Evolutionary conservation across 495 filamentous ascomycete genomes (phyloP).

Genomic region (Penicillium soppii): DNA sequence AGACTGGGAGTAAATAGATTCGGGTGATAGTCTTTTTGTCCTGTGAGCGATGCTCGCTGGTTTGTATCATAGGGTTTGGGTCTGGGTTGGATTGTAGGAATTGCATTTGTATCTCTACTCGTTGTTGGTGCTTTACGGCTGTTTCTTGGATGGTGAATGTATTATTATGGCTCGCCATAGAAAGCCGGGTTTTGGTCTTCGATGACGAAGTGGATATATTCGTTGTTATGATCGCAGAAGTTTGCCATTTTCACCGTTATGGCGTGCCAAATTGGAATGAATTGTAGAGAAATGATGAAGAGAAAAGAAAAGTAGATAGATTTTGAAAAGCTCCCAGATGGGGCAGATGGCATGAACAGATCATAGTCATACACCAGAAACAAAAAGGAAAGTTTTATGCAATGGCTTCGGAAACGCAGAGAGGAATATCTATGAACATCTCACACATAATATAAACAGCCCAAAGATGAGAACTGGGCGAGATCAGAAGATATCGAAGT

Average conservation of each 20-base stretch:
- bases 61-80: slow-evolving; percentile 2
- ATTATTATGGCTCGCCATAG: too few species aligned
- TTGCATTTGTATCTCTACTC: background rate
- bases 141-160: too few species aligned
- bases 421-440: background rate
- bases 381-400: background rate
- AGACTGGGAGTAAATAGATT: slow-evolving; percentile 42
- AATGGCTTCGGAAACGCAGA: background rate
- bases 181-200: background rate
- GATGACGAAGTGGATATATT: background rate
- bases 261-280: too few species aligned
- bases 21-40: background rate
- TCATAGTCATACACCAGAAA: background rate
- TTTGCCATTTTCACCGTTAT: too few species aligned
- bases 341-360: background rate
- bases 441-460: slow-evolving; percentile 4
- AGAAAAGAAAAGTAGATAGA: background rate
- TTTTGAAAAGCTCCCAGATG: background rate
- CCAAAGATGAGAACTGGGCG: too few species aligned
- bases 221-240: too few species aligned
- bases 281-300: too few species aligned
- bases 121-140: background rate
- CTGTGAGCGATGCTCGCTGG: background rate
- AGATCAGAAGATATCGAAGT: background rate
- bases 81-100: background rate